A percentile compares a stretch with the other conserved stretches of the same genome.
phyloP scores from a whole-genome alignment of 2,329 filamentous ascomycete genomes.

The Macrophomina tecta region DNA sequence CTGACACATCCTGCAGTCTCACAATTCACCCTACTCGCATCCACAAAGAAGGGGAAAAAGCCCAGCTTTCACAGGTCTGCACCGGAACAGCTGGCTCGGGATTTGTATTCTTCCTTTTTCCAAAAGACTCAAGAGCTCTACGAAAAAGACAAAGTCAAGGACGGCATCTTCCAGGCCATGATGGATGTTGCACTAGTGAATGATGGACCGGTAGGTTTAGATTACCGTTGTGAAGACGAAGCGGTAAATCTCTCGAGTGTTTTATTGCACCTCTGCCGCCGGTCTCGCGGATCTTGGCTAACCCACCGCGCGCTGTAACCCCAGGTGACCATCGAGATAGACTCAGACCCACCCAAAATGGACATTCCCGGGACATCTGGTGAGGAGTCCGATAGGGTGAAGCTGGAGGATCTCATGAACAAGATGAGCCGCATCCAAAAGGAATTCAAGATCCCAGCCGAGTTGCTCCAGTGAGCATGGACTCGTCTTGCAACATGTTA shows the following conservation, averaged over 20 bases:
- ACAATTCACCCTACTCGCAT: conserved; percentile 92
- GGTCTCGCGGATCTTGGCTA: neutral
- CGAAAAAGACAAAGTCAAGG: conserved; percentile 76
- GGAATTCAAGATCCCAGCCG: conserved; percentile 42
- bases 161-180: conserved; percentile 98
- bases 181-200: conserved; percentile 97
- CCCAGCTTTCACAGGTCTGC: conserved; percentile 93
- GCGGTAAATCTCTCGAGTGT: conserved; percentile 55
- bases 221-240: conserved; percentile 63
- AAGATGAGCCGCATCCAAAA: conserved; percentile 42
- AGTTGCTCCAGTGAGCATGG: conserved; percentile 34
- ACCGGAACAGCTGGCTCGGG: conserved; percentile 75
- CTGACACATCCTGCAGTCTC: conserved; percentile 68
- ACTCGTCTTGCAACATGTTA: neutral
- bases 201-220: conserved; percentile 73
- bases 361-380: conserved; percentile 34
- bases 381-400: conserved; percentile 16
- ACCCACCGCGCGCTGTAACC: neutral
- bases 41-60: conserved; percentile 94
- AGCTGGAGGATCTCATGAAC: conserved; percentile 29
- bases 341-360: conserved; percentile 53
- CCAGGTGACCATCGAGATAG: conserved; percentile 57
- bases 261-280: conserved; percentile 23
- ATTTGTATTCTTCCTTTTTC: conserved; percentile 84
- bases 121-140: conserved; percentile 76